phyloP scores from a whole-genome alignment of 1,139 yeast species.

The Scheffersomyces illinoinensis region DNA sequence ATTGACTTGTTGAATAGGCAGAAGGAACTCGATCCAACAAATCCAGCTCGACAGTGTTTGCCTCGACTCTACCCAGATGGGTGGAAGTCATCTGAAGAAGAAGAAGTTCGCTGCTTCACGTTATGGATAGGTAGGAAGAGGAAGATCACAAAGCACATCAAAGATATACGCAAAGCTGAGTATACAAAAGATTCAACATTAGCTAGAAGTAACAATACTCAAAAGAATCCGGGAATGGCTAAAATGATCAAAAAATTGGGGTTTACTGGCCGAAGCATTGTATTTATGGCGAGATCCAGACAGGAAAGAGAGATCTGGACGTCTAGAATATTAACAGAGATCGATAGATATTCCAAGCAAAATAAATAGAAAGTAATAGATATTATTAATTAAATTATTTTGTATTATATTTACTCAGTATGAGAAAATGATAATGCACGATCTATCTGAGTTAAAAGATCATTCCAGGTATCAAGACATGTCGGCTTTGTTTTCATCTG shows the following conservation, averaged over 20 bases:
- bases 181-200: background rate
- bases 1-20: conserved; percentile 56
- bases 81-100: conserved; percentile 81
- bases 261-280: conserved; percentile 64
- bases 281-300: conserved; percentile 78
- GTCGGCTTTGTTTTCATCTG: background rate
- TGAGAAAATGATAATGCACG: conserved; percentile 7
- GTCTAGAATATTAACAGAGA: conserved; percentile 57
- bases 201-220: conserved; percentile 5
- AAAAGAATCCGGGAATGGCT: conserved; percentile 43
- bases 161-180: background rate
- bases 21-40: conserved; percentile 41
- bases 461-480: conserved; percentile 9
- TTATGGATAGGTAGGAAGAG: conserved; percentile 78
- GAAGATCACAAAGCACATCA: conserved; percentile 28
- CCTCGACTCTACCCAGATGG: conserved; percentile 83
- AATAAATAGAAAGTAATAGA: conserved; percentile 1
- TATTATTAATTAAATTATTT: conserved; percentile 1
- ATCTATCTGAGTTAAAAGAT: conserved; percentile 17
- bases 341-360: conserved; percentile 51
- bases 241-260: conserved; percentile 58
- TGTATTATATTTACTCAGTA: background rate
- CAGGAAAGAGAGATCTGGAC: conserved; percentile 89
- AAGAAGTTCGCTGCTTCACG: conserved; percentile 70
- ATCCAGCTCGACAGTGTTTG: conserved; percentile 57